Conservation (phyloP, 192 early-diverging fungal species). For the Backusella westeae region DNA sequence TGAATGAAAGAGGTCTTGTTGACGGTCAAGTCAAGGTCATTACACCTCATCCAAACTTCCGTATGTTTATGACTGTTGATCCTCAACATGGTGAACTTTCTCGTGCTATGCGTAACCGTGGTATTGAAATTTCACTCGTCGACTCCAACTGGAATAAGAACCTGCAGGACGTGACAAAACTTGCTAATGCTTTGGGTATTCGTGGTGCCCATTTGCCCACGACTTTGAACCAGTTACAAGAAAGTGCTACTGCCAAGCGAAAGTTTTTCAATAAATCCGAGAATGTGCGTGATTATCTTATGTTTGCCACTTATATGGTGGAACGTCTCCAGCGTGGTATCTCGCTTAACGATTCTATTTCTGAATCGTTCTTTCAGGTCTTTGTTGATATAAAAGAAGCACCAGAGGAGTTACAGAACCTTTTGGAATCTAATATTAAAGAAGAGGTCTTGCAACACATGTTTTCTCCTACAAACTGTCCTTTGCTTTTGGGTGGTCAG, state of each 20-base stretch:
- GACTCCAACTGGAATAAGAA: constrained; percentile 52
- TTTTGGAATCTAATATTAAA: not conserved
- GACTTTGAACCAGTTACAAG: constrained; percentile 42
- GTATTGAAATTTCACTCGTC: constrained; percentile 84
- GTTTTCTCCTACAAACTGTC: constrained; percentile 41
- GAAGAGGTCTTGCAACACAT: constrained; percentile 18
- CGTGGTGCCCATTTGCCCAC: constrained; percentile 38
- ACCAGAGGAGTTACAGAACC: not conserved
- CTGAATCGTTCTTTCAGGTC: constrained; percentile 44
- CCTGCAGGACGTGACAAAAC: constrained; percentile 43
- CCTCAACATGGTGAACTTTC: constrained; percentile 91
- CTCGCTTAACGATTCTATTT: constrained; percentile 35
- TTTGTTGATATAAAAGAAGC: constrained; percentile 35
- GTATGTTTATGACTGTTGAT: constrained; percentile 96
- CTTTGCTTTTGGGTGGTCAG: constrained; percentile 46
- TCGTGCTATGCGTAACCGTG: constrained; percentile 96
- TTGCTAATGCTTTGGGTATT: constrained; percentile 47
- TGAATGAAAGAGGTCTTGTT: constrained; percentile 89
- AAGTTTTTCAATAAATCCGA: constrained; percentile 30
- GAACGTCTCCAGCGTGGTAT: constrained; percentile 56
- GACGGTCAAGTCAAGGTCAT: constrained; percentile 78
- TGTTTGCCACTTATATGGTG: constrained; percentile 41
- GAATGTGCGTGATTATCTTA: constrained; percentile 46
- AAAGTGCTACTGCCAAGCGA: constrained; percentile 29
- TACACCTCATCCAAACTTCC: constrained; percentile 83